Evolutionary conservation across 768 basidiomycete genomes (phyloP), one percentile per base, ranked within the genome.

Genomic region (Calocybe cyanea): DNA sequence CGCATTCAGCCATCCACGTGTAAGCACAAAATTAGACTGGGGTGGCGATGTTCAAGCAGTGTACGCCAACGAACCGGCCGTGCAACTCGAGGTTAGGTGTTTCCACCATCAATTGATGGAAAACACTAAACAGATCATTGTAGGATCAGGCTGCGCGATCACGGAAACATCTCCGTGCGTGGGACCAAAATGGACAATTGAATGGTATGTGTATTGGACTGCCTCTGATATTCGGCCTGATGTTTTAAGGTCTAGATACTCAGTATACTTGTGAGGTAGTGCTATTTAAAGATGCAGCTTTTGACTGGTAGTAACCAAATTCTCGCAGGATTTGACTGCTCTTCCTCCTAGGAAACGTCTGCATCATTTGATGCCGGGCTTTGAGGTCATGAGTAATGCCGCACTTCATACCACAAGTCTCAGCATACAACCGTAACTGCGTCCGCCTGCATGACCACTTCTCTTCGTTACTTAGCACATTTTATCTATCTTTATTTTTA

Each of bases 351-450:
- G 83, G 57, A 84, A 85, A 64, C 77, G 83, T 44, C 65, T 75
- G 17, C 83, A 84, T 61, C 81, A 83, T 59, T 76, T 83, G 71
- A 78, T 82, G 64, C 69, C 73, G 38, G 70, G 70, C 13, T 80
- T 76, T 54, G 76, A 82, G 59, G 69, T 79, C 54, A 62, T 77
- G 68, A 74, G 69, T 57, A 72, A 67, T 49, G 66, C 74, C 40
- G 69, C 78, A 37, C 54, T 83, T 54, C 80, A 80, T 55, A 61
- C 78, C 39, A 75, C 76, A 50, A 77, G 72, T 53, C 73, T 82
- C 69, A 60, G 75, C 50, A 63, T 82, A 56, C 73, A 75, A 58
- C 70, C 75, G 69, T 81, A 68, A 67, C 50, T 24, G 23, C n/a
- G n/a, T n/a, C n/a, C n/a, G n/a, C n/a, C 39, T 51, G 38, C 41